Conservation (phyloP, 345 rosid species). For the Corchorus olitorius region DNA sequence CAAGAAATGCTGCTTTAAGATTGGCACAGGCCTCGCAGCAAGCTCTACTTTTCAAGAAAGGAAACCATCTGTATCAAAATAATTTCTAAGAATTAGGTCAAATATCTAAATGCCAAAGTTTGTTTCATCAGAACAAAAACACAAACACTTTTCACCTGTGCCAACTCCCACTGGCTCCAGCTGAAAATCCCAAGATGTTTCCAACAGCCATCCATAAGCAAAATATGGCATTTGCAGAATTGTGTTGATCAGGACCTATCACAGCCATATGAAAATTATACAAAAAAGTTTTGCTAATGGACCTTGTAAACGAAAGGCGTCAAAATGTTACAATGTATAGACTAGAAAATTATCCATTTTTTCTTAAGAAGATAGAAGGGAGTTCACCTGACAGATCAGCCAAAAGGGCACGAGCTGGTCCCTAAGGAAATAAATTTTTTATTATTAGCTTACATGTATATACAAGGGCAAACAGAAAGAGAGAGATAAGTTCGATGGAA, state of each 20-base stretch:
- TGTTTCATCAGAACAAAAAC: constrained; percentile 17
- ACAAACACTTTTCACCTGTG: constrained; percentile 59
- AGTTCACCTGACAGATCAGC: constrained; percentile 82
- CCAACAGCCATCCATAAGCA: constrained; percentile 99
- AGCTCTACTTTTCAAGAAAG: constrained; percentile 84
- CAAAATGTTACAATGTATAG: background rate
- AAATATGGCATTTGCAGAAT: constrained; percentile 90
- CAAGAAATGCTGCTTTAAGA: constrained; percentile 95
- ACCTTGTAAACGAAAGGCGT: constrained; percentile 2
- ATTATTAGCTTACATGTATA: constrained; percentile 17
- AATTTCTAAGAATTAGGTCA: constrained; percentile 21
- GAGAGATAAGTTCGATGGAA: constrained; percentile 6
- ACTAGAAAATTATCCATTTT: background rate
- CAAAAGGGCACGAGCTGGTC: constrained; percentile 98
- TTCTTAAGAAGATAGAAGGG: constrained; percentile 12
- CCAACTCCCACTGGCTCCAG: constrained; percentile 95
- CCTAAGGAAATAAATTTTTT: constrained; percentile 43
- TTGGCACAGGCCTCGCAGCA: constrained; percentile 98
- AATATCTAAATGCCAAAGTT: background rate
- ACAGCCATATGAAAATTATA: constrained; percentile 16
- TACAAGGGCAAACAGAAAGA: background rate
- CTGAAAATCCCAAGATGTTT: constrained; percentile 93
- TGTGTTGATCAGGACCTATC: constrained; percentile 91
- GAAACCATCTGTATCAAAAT: constrained; percentile 84
- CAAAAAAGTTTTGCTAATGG: background rate